These are phyloP conservation scores for Chytriomyces sp. DNA, from an alignment of 192 early-diverging fungal species.

Conservation along the genomic window DNA sequence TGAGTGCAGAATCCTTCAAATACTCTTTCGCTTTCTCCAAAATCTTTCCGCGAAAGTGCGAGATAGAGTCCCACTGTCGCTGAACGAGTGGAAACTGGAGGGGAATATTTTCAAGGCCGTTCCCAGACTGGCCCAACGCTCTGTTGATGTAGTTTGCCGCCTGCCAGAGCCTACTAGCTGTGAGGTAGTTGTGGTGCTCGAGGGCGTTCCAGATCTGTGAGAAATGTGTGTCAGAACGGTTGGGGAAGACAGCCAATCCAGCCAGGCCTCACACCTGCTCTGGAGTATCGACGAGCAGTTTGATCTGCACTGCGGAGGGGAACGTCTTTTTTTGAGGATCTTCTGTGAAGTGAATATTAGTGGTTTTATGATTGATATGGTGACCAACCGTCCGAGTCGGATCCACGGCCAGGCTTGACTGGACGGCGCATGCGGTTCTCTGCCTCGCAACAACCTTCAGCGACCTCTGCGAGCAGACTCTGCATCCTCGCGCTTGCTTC, in stretches of 20 bases:
- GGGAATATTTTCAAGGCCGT: slow-evolving; percentile 39
- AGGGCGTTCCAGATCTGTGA: slow-evolving; percentile 79
- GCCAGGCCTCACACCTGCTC: slow-evolving; percentile 69
- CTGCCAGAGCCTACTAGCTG: slow-evolving; percentile 69
- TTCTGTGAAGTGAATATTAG: background rate
- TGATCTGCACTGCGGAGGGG: slow-evolving; percentile 76
- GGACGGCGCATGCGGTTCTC: slow-evolving; percentile 40
- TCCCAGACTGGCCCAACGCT: slow-evolving; percentile 60
- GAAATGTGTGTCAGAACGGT: background rate
- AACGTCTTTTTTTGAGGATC: background rate
- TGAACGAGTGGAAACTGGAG: slow-evolving; percentile 78
- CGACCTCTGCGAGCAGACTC: slow-evolving; percentile 42
- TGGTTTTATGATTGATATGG: too few relatives aligned
- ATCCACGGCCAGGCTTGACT: background rate
- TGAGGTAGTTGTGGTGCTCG: slow-evolving; percentile 70
- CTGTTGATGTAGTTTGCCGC: slow-evolving; percentile 71
- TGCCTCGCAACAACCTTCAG: slow-evolving; percentile 51
- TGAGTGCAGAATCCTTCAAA: slow-evolving; percentile 47
- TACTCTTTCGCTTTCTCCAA: slow-evolving; percentile 62
- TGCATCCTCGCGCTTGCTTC: slow-evolving; percentile 55
- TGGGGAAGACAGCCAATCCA: background rate
- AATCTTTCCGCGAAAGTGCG: slow-evolving; percentile 74
- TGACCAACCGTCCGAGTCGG: background rate
- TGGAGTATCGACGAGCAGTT: slow-evolving; percentile 81
- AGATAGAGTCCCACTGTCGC: slow-evolving; percentile 83